Base-by-base conservation (phyloP, 2,329 filamentous ascomycete species). In the Magnaporthiopsis rhizophila region DNA sequence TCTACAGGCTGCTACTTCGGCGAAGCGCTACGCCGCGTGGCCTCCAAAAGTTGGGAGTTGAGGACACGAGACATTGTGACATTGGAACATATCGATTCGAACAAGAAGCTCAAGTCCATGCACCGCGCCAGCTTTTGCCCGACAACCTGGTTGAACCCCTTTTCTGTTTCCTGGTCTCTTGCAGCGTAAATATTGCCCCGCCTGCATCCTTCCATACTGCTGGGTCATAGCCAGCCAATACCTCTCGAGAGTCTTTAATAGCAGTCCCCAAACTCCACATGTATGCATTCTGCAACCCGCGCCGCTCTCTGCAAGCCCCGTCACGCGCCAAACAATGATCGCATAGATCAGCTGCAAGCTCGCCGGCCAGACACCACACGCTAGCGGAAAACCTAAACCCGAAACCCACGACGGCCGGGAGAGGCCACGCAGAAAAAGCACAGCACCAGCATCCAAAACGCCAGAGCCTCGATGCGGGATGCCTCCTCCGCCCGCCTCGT, bases 401-500 rank as follows among this genome's bases (percentile, higher is more conserved):
- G 18, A 53, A 53, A 21, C 45, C 45, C 21, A 53, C 45, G 45
- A n/a, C 45, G 45, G 18, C 45, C 18, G 45, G 45, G 45, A 21
- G 45, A 53, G 45, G 45, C 45, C 45, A 53, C 45, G 57, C 57
- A 58, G 30, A 32, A 12, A 58, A 26, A 26, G 57, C 57, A 30
- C 57, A 58, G n/a, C 57, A 12, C 24, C 24, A 58, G 57, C 24
- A 21, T n/a, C 18, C 18, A 53, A 21, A 21, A 15, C 18, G 18
- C 18, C 45, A 21, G 11, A 8, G n/a, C 21, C 32, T 62, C 58
- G 50, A 75, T 74, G 75, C 81, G 82, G 81, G 75, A 85, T 87
- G 84, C 81, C 84, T 82, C 75, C 81, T 72, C 77, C 80, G 79
- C 78, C 28, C 18, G 12, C 78, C 64, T 74, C 79, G 45, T 80